phyloP scores from a whole-genome alignment of 2,329 filamentous ascomycete species.

The Teratosphaeria viscida region DNA sequence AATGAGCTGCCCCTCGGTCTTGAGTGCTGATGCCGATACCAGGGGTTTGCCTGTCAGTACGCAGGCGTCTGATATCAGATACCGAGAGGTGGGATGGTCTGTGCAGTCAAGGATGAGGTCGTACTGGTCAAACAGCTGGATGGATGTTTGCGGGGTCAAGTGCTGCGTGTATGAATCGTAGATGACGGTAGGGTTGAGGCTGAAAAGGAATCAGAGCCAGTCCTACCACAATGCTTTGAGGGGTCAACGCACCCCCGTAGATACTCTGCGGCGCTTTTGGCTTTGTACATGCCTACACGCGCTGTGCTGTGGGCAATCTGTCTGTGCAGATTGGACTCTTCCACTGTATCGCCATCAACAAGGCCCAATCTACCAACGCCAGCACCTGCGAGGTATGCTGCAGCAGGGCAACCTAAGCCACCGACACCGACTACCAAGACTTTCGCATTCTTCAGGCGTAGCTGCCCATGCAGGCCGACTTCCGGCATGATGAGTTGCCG shows the following conservation, averaged over 20 bases:
- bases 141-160: constrained; percentile 58
- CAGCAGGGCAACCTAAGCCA: constrained; percentile 83
- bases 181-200: constrained; percentile 60
- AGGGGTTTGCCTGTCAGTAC: constrained; percentile 69
- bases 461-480: constrained; percentile 68
- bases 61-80: constrained; percentile 84
- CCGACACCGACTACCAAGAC: constrained; percentile 81
- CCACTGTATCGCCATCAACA: constrained; percentile 79
- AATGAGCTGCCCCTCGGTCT: constrained; percentile 81
- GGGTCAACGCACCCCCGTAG: constrained; percentile 32
- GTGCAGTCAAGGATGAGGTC: constrained; percentile 90
- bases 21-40: constrained; percentile 79
- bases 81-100: constrained; percentile 82
- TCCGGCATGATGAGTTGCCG: constrained; percentile 82
- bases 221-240: constrained; percentile 3
- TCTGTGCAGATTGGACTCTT: constrained; percentile 82
- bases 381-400: constrained; percentile 83
- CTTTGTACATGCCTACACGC: constrained; percentile 66
- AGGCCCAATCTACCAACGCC: constrained; percentile 76
- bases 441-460: constrained; percentile 56
- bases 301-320: constrained; percentile 71
- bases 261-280: constrained; percentile 53
- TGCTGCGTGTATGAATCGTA: constrained; percentile 55
- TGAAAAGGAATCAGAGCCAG: constrained; percentile 23
- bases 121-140: constrained; percentile 56